phyloP scores from a whole-genome alignment of 805 yeast genomes.

The Saccharomyces cerevisiae region DNA sequence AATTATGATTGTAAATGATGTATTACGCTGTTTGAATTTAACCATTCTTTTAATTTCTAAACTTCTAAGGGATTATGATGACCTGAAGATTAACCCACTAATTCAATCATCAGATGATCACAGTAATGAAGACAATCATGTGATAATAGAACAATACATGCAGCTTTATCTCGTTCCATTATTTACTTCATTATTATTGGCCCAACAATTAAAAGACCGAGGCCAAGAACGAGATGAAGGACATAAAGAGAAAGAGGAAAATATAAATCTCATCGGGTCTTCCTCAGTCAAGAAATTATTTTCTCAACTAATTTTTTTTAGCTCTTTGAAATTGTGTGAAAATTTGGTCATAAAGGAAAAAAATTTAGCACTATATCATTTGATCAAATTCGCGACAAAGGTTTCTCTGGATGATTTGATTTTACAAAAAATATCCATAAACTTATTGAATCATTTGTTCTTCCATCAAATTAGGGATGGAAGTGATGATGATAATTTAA shows the following conservation, averaged over 20 bases:
- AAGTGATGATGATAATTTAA: not conserved
- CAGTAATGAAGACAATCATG: slow-evolving; percentile 8
- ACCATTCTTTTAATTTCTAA: slow-evolving; percentile 10
- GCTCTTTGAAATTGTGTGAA: slow-evolving; percentile 26
- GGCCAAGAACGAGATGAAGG: slow-evolving; percentile 1
- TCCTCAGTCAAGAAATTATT: slow-evolving; percentile 5
- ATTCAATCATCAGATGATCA: not conserved
- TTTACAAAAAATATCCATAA: slow-evolving; percentile 28
- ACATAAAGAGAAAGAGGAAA: not conserved
- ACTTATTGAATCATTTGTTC: slow-evolving; percentile 26
- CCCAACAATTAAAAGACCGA: slow-evolving; percentile 13
- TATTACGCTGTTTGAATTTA: slow-evolving; percentile 14
- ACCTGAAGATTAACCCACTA: slow-evolving; percentile 10
- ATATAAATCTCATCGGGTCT: not conserved
- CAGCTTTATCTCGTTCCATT: slow-evolving; percentile 20
- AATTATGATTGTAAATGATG: slow-evolving; percentile 4
- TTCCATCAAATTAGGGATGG: slow-evolving; percentile 12
- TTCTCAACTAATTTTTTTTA: slow-evolving; percentile 10
- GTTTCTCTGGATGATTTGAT: slow-evolving; percentile 30
- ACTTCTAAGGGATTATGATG: slow-evolving; percentile 13
- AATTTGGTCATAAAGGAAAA: slow-evolving; percentile 32
- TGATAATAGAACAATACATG: slow-evolving; percentile 16
- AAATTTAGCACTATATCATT: slow-evolving; percentile 29
- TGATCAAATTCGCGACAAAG: slow-evolving; percentile 30
- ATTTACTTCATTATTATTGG: slow-evolving; percentile 13